Evolutionary conservation across 2,329 filamentous ascomycete genomes (phyloP).

Genomic region (Botryosphaeria agaves): DNA sequence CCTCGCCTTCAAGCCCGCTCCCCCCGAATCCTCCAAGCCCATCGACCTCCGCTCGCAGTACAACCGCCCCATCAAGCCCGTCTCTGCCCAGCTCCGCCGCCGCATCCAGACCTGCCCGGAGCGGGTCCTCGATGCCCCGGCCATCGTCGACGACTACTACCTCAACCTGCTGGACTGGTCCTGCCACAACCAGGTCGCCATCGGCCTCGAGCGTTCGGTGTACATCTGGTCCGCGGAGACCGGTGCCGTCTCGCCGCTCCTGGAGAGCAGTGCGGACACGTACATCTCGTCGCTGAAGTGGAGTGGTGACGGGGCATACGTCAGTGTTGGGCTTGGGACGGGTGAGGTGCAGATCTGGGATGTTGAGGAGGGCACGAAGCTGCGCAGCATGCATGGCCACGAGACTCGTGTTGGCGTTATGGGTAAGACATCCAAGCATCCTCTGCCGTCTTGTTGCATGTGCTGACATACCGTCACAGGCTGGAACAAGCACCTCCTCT

Average conservation of each 20-base stretch:
- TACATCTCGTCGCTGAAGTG: constrained; percentile 98
- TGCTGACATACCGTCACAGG: constrained; percentile 31
- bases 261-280: constrained; percentile 78
- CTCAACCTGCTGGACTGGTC: constrained; percentile 98
- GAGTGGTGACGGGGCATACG: constrained; percentile 93
- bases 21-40: constrained; percentile 96
- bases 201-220: constrained; percentile 89
- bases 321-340: constrained; percentile 83
- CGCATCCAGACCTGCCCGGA: constrained; percentile 90
- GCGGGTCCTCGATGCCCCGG: constrained; percentile 88
- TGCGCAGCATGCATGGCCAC: constrained; percentile 96
- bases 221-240: constrained; percentile 98
- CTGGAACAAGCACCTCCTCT: constrained; percentile 97
- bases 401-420: constrained; percentile 94
- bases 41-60: constrained; percentile 96
- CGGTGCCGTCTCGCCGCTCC: constrained; percentile 70
- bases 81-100: constrained; percentile 70
- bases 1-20: constrained; percentile 91
- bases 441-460: background rate
- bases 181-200: constrained; percentile 92
- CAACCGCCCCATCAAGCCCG: constrained; percentile 81
- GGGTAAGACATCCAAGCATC: no score
- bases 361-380: constrained; percentile 82
- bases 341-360: constrained; percentile 99
- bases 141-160: constrained; percentile 96